Base-by-base conservation (phyloP, 2,329 filamentous ascomycete species). In the Colletotrichum agaves region DNA sequence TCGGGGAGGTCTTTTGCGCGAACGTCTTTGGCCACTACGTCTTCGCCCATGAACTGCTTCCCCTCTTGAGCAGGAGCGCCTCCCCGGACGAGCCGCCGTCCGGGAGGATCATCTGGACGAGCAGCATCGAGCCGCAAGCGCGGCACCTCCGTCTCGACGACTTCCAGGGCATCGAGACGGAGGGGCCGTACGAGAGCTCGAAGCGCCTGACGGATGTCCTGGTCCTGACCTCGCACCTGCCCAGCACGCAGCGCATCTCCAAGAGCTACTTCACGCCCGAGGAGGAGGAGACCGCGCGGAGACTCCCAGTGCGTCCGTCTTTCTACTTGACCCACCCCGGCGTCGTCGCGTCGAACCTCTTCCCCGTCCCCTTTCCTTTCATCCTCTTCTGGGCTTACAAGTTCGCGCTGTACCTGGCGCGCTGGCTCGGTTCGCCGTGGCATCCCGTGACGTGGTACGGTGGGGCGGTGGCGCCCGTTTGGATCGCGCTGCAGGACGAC, bases 21-120 rank as follows among this genome's bases (percentile, higher is more conserved):
- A 98, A 98, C 75, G 87, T 97, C 33, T 98, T 99, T 76, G 96
- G 96, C 0, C 96, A 99, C 81, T 98, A 99, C 77, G 81, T 98
- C 74, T 88, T 99, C 23, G 88, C 88, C 15, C 94, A 97, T 77
- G 89, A 91, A 75, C 85, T 98, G 11, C 85, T 91, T 72, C 91
- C 93, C 0, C 83, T 98, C 11, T 85, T 99, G 72, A 81, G 82
- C 73, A 82, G 88, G 57, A n/a, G n/a, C n/a, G 75, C 75, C 15
- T 74, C 78, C 15, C 71, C 79, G 63, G 70, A 79, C 43, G 75
- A 82, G 4, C 63, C 79, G 1, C 81, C 79, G 1, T 81, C 83
- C 0, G 92, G 89, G 8, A 88, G 93, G 57, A 86, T 99, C 59
- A 87, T 98, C 70, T 98, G 95, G 94, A 89, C 94, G 10, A 92